Evolutionary conservation across 2,329 filamentous ascomycete species (phyloP).

Genomic region (Metarhizium humberi): DNA sequence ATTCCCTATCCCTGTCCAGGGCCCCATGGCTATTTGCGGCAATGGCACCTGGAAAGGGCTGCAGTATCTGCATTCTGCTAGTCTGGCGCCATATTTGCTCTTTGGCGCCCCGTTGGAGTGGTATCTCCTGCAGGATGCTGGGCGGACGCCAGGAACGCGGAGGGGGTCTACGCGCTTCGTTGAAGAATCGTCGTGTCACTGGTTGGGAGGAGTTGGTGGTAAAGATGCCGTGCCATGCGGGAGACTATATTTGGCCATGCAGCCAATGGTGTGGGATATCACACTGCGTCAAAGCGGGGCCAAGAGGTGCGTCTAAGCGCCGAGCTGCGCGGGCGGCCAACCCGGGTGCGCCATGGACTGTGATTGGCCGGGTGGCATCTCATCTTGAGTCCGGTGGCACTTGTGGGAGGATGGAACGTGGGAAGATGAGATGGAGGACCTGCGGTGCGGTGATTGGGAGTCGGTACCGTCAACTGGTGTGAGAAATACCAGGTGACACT

Average conservation of each 20-base stretch:
- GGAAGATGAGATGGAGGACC: too few relatives aligned
- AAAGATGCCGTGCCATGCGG: neutral
- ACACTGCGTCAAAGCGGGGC: neutral
- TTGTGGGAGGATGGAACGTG: too few relatives aligned
- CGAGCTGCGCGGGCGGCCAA: neutral
- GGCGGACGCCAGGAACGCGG: neutral
- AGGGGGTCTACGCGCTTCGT: neutral
- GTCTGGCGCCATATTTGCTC: neutral
- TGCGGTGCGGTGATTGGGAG: too few relatives aligned
- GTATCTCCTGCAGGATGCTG: neutral
- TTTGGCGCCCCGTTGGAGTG: neutral
- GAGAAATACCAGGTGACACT: too few relatives aligned
- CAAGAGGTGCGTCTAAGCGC: slow-evolving; percentile 3
- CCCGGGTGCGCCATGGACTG: neutral
- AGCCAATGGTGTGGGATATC: slow-evolving; percentile 2
- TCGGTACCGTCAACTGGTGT: too few relatives aligned
- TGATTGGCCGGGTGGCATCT: neutral
- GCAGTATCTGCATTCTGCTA: neutral
- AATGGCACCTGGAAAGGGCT: neutral
- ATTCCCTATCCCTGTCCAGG: neutral
- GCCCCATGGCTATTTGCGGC: neutral
- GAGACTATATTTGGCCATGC: neutral
- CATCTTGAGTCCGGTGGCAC: too few relatives aligned
- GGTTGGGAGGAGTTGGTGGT: neutral
- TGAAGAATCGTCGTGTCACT: neutral